These are phyloP conservation scores for Zopfochytrium polystomum DNA, from an alignment of 371 early-diverging fungal species.

Conservation along the genomic window DNA sequence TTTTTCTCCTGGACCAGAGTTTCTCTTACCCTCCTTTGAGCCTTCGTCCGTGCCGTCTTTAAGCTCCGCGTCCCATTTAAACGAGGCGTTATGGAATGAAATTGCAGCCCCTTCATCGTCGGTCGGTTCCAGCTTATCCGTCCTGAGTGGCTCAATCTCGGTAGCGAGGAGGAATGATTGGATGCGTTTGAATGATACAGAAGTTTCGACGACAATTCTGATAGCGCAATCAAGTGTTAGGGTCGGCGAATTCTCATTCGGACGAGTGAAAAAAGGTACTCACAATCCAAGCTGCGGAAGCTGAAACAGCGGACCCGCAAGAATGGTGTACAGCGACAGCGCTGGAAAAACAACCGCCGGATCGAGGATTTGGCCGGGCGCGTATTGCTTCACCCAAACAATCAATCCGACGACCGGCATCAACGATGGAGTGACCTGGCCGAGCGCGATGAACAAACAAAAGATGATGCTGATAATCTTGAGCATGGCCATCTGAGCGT, in stretches of 20 bases:
- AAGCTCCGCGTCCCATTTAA: constrained; percentile 2
- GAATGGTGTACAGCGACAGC: constrained; percentile 22
- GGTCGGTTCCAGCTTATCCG: too few relatives aligned
- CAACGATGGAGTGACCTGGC: constrained; percentile 10
- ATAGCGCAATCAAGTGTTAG: background rate
- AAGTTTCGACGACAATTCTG: background rate
- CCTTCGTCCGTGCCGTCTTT: background rate
- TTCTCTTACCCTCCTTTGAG: too few relatives aligned
- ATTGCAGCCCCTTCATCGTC: background rate
- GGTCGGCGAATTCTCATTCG: background rate
- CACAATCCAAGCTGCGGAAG: too few relatives aligned
- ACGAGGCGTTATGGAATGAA: background rate
- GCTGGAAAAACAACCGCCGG: too few relatives aligned
- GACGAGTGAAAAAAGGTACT: too few relatives aligned
- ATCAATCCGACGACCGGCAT: constrained; percentile 22
- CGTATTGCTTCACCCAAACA: constrained; percentile 9
- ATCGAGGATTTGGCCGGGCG: background rate
- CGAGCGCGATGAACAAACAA: constrained; percentile 26
- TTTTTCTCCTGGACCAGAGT: too few relatives aligned
- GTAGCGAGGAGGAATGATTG: constrained; percentile 1
- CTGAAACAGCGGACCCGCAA: constrained; percentile 20
- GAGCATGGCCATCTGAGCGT: too few relatives aligned
- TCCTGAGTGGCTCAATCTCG: background rate
- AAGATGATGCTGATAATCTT: constrained; percentile 10
- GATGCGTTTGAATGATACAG: constrained; percentile 7